phyloP scores from a whole-genome alignment of 2,329 filamentous ascomycete species.

The Arthrobotrys pseudoclavata region DNA sequence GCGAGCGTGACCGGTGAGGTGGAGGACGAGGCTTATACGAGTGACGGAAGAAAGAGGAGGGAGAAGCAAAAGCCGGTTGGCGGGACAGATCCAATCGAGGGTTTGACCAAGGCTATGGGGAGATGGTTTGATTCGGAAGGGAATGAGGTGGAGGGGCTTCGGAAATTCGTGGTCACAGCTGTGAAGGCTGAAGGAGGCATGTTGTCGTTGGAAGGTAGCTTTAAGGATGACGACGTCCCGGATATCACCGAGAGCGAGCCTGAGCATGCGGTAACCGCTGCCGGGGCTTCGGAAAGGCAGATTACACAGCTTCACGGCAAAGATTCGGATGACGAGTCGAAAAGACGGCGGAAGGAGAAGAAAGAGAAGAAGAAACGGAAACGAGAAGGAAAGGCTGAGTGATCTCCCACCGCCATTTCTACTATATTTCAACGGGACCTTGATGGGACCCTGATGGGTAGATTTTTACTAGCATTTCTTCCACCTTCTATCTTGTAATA shows the following conservation, averaged over 20 bases:
- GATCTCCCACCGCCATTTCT: background rate
- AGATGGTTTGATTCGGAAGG: constrained; percentile 83
- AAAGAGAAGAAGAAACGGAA: constrained; percentile 62
- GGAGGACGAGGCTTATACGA: constrained; percentile 44
- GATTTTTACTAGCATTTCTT: background rate
- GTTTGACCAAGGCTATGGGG: constrained; percentile 70
- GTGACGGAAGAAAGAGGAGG: constrained; percentile 61
- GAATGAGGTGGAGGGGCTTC: constrained; percentile 76
- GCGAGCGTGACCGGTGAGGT: constrained; percentile 47
- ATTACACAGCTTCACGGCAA: constrained; percentile 48
- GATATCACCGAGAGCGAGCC: constrained; percentile 47
- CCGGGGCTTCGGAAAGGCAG: background rate
- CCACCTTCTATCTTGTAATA: constrained; percentile 11
- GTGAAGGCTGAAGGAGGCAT: constrained; percentile 82
- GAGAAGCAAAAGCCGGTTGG: constrained; percentile 44
- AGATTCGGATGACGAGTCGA: constrained; percentile 44
- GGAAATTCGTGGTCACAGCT: constrained; percentile 87
- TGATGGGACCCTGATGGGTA: background rate
- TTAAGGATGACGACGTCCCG: constrained; percentile 73
- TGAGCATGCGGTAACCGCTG: background rate
- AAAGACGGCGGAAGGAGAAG: constrained; percentile 53
- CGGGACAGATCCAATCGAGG: constrained; percentile 64
- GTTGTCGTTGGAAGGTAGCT: constrained; percentile 88
- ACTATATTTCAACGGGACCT: background rate
- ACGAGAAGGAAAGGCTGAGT: constrained; percentile 56